Conservation (phyloP, 495 filamentous ascomycete species). For the Xylaria scruposa region DNA sequence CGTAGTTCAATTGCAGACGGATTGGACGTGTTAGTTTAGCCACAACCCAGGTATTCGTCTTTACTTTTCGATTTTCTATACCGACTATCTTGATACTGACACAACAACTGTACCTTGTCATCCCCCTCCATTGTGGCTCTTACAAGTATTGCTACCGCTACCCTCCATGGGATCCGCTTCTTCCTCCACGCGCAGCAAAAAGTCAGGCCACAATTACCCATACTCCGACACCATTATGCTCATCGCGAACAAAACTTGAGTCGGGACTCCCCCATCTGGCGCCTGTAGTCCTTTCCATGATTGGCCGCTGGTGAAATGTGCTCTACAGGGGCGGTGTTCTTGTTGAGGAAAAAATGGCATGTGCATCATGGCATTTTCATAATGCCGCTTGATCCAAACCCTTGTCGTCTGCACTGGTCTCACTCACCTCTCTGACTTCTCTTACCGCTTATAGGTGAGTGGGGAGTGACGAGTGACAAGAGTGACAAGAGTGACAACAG, state of each 20-base stretch:
- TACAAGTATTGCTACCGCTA: slow-evolving; percentile 5
- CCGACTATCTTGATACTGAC: not conserved
- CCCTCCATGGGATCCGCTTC: slow-evolving; percentile 20
- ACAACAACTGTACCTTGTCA: not conserved
- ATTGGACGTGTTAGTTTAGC: not conserved
- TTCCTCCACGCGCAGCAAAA: slow-evolving; percentile 22
- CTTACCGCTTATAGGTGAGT: slow-evolving; percentile 8
- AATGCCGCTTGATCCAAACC: slow-evolving; percentile 14
- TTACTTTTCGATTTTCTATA: not conserved
- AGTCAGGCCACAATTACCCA: slow-evolving; percentile 28
- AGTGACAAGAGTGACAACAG: too few relatives aligned
- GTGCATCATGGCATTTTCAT: slow-evolving; percentile 20
- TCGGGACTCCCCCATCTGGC: not conserved
- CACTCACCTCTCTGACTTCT: not conserved
- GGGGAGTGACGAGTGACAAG: not conserved
- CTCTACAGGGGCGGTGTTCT: slow-evolving; percentile 7
- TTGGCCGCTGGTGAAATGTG: not conserved
- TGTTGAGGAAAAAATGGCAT: slow-evolving; percentile 24
- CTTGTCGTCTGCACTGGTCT: not conserved
- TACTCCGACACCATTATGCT: slow-evolving; percentile 18
- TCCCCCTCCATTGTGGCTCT: not conserved
- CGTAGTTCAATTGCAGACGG: not conserved
- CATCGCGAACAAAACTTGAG: not conserved
- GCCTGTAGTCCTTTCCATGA: not conserved
- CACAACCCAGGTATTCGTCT: not conserved